These are phyloP conservation scores for Aspergillus thermomutatus DNA, from an alignment of 2,329 filamentous ascomycete genomes.

Conservation along the genomic window DNA sequence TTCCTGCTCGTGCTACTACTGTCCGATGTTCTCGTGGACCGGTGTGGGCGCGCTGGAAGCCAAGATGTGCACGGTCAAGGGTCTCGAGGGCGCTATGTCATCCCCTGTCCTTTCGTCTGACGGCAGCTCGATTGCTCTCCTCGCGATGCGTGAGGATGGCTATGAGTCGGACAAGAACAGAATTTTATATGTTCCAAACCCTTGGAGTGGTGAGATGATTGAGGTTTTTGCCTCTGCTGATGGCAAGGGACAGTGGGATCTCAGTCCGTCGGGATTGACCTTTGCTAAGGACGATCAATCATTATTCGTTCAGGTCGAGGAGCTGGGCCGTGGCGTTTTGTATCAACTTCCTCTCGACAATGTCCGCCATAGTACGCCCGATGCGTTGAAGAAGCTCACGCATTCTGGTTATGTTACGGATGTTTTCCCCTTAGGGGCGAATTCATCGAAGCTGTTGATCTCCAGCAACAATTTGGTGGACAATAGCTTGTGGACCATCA, in stretches of 20 bases:
- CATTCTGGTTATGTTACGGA: constrained; percentile 40
- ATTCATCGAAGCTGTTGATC: constrained; percentile 38
- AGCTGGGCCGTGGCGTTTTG: constrained; percentile 41
- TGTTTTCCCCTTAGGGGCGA: constrained; percentile 31
- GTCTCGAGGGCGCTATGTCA: constrained; percentile 42
- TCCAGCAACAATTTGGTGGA: constrained; percentile 44
- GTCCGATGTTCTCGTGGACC: constrained; percentile 42
- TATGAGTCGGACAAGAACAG: constrained; percentile 48
- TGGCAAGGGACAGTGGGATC: constrained; percentile 40
- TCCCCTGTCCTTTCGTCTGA: constrained; percentile 46
- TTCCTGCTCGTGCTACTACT: constrained; percentile 44
- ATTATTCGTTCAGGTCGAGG: constrained; percentile 41
- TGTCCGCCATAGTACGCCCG: constrained; percentile 26
- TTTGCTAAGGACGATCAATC: constrained; percentile 43
- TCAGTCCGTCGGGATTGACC: constrained; percentile 39
- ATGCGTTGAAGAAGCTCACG: constrained; percentile 37
- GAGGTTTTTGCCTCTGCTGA: constrained; percentile 38
- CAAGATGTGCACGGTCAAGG: constrained; percentile 31
- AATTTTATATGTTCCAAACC: constrained; percentile 41
- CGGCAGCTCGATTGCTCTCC: constrained; percentile 41
- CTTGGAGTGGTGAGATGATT: constrained; percentile 38
- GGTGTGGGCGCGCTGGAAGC: constrained; percentile 29
- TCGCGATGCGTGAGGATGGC: constrained; percentile 44
- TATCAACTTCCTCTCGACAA: constrained; percentile 38
- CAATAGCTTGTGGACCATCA: constrained; percentile 42